phyloP scores from a whole-genome alignment of 164 flowering plant species.

The Nelumbo lutea region DNA sequence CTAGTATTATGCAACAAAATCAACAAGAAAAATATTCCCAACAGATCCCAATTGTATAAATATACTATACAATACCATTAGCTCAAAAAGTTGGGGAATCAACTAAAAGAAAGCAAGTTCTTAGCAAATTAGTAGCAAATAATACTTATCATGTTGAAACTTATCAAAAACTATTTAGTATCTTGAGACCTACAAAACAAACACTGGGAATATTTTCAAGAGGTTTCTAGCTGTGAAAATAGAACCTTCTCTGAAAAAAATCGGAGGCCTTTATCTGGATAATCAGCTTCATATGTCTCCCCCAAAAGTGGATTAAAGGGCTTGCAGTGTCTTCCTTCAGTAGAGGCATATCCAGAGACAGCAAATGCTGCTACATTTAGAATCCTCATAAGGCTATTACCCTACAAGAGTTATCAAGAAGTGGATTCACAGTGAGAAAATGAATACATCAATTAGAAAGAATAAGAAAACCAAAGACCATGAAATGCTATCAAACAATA shows the following conservation, averaged over 20 bases:
- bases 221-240: background rate
- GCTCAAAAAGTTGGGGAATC: background rate
- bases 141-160: no score
- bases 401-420: slow-evolving; percentile 18
- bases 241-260: slow-evolving; percentile 51
- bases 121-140: background rate
- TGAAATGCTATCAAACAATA: background rate
- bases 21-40: no score
- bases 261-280: slow-evolving; percentile 46
- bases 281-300: slow-evolving; percentile 54
- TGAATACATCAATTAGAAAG: background rate
- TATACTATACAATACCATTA: background rate
- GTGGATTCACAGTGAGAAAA: background rate
- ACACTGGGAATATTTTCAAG: background rate
- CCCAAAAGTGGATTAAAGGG: slow-evolving; percentile 55
- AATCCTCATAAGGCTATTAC: slow-evolving; percentile 44
- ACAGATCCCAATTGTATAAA: no score
- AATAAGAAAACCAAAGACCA: background rate
- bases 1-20: no score
- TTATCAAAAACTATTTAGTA: background rate
- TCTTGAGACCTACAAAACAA: background rate
- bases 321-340: slow-evolving; percentile 46
- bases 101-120: background rate
- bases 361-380: slow-evolving; percentile 55
- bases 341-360: slow-evolving; percentile 49